Conservation (phyloP, 805 yeast species). For the Vanderwaltozyma polyspora region DNA sequence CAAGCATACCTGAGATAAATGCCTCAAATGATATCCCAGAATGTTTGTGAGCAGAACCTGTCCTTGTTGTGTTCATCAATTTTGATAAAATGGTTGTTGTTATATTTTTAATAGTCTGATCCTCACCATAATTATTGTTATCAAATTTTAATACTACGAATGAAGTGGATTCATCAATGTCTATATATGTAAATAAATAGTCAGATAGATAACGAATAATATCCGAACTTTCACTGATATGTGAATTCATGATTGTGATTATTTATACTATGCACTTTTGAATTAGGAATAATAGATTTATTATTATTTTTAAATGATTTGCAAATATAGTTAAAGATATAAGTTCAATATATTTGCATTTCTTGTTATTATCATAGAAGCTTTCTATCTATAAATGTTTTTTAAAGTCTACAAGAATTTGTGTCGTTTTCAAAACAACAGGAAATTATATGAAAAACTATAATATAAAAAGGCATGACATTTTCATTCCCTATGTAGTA, state of each 20-base stretch:
- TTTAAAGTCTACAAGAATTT: not conserved
- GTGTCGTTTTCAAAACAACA: not conserved
- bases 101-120: slow-evolving; percentile 7
- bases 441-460: too few species aligned
- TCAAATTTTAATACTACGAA: slow-evolving; percentile 8
- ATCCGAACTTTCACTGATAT: not conserved
- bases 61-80: slow-evolving; percentile 42
- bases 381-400: too few species aligned
- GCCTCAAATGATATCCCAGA: slow-evolving; percentile 48
- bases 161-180: slow-evolving; percentile 10
- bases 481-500: too few species aligned
- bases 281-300: too few species aligned
- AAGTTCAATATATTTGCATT: too few species aligned
- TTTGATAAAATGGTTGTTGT: slow-evolving; percentile 10
- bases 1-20: slow-evolving; percentile 42
- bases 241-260: slow-evolving; percentile 1
- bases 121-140: slow-evolving; percentile 2
- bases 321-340: too few species aligned
- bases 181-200: slow-evolving; percentile 9
- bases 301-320: too few species aligned
- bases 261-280: too few species aligned
- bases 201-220: slow-evolving; percentile 5
- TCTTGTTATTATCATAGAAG: too few species aligned
- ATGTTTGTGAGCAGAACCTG: slow-evolving; percentile 47
- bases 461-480: too few species aligned